Conservation (phyloP, 2,329 filamentous ascomycete genomes). For the Aaosphaeria pasadenensis region DNA sequence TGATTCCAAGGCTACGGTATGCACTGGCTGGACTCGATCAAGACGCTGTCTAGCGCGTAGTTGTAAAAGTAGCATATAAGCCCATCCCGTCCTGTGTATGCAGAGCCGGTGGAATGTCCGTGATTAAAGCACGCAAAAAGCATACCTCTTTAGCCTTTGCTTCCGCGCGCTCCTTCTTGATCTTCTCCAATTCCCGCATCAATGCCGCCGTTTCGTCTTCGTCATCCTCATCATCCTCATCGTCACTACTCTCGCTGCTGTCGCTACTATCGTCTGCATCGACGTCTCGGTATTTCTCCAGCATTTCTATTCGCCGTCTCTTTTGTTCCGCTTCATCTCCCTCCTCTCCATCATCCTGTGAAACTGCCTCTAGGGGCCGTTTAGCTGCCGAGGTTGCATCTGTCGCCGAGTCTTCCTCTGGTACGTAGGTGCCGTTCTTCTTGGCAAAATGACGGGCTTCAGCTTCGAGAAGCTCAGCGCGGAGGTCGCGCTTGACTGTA, state of each 20-base stretch:
- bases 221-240: constrained; percentile 60
- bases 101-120: no score
- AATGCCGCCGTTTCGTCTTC: constrained; percentile 81
- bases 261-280: constrained; percentile 70
- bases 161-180: constrained; percentile 80
- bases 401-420: constrained; percentile 46
- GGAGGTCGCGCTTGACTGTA: constrained; percentile 69
- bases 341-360: constrained; percentile 43
- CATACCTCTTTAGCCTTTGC: constrained; percentile 70
- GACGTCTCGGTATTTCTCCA: constrained; percentile 84
- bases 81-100: no score
- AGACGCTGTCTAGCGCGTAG: no score
- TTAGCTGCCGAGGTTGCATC: constrained; percentile 54
- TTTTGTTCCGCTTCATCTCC: constrained; percentile 76
- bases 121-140: not conserved
- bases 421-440: constrained; percentile 62
- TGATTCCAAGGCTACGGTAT: no score
- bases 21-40: no score
- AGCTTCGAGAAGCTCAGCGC: constrained; percentile 83
- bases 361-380: constrained; percentile 58
- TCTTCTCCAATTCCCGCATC: constrained; percentile 90
- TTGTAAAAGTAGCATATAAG: no score
- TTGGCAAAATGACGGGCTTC: constrained; percentile 87
- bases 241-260: constrained; percentile 54
- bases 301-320: constrained; percentile 66